These are phyloP conservation scores for Ophiostoma tasmaniense DNA, from an alignment of 2,329 filamentous ascomycete genomes.

Conservation along the genomic window DNA sequence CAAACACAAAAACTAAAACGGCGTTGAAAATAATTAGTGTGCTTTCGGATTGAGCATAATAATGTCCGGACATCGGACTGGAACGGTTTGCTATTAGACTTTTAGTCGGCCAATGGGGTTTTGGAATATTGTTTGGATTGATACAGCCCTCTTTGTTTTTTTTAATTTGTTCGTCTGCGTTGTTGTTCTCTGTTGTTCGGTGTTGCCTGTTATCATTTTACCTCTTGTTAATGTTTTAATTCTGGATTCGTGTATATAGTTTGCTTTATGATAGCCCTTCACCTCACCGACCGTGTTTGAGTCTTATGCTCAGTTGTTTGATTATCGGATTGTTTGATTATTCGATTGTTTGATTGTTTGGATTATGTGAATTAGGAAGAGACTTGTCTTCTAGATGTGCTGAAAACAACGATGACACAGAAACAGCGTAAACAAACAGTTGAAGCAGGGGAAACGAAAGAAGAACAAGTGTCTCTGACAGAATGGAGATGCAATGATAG, in stretches of 20 bases:
- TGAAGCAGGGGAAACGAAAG: neutral
- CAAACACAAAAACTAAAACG: neutral
- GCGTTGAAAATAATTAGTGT: neutral
- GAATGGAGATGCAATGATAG: neutral
- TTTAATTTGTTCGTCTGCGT: neutral
- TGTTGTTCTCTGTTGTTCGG: neutral
- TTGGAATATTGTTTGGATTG: neutral
- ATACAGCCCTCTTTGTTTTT: neutral
- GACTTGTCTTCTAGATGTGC: neutral
- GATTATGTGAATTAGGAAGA: neutral
- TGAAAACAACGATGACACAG: neutral
- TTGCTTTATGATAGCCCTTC: neutral
- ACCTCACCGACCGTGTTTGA: too few species aligned
- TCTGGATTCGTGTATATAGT: conserved; percentile 1
- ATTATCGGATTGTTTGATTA: too few species aligned
- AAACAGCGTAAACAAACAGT: neutral
- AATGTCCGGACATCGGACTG: neutral
- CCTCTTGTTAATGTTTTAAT: neutral
- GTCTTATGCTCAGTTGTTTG: too few species aligned
- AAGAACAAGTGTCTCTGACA: too few species aligned
- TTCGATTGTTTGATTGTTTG: neutral
- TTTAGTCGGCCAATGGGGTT: neutral
- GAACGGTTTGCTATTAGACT: neutral
- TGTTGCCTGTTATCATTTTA: neutral
- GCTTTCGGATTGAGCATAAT: neutral